Conservation (phyloP, 768 basidiomycete species). For the Tylopilus vinaceipallidus region DNA sequence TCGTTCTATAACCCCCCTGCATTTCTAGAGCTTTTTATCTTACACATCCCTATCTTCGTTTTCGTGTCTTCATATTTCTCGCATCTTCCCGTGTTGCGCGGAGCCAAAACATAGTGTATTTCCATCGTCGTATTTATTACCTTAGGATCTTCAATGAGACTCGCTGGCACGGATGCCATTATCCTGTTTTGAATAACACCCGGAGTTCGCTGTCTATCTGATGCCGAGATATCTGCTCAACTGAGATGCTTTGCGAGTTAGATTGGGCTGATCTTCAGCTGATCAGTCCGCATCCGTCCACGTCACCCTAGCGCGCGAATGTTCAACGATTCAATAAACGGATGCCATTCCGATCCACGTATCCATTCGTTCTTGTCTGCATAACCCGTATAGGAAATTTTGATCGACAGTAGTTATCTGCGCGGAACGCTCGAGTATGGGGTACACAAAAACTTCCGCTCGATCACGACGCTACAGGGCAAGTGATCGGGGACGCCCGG, state of each 20-base stretch:
- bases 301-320: not conserved
- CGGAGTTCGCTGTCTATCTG: too few species aligned
- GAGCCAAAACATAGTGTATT: constrained; percentile 26
- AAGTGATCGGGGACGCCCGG: not conserved
- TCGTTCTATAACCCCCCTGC: constrained; percentile 19
- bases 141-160: constrained; percentile 17
- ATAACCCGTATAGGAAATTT: not conserved
- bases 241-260: not conserved
- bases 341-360: not conserved
- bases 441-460: not conserved
- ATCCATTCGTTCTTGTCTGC: not conserved
- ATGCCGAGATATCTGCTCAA: not conserved
- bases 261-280: not conserved
- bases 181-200: too few species aligned
- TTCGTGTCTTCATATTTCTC: constrained; percentile 15
- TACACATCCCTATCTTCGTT: constrained; percentile 14
- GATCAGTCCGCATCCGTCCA: not conserved
- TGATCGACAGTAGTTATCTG: not conserved
- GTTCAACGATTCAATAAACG: too few species aligned
- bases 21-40: constrained; percentile 18
- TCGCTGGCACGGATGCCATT: not conserved
- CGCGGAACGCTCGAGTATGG: not conserved
- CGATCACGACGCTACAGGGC: not conserved
- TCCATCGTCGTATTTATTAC: constrained; percentile 17
- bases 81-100: constrained; percentile 13